Conservation (phyloP, 331 rosid species). For the Pyracantha coccinea region DNA sequence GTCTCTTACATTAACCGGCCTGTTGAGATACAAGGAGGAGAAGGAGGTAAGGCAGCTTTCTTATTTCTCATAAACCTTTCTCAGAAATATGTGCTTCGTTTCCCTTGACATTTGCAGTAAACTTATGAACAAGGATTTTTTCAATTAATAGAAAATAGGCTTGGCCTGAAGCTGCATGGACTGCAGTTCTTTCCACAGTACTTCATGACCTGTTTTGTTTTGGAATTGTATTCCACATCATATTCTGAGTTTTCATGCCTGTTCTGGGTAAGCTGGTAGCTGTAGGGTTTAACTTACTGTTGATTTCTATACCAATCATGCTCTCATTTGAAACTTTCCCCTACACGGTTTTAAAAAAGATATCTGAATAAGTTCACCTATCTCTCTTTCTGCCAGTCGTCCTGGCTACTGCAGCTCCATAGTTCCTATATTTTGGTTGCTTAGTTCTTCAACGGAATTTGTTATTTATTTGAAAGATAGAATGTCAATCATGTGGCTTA, state of each 20-base stretch:
- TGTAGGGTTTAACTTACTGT: background rate
- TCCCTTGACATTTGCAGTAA: background rate
- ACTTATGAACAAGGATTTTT: background rate
- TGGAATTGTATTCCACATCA: background rate
- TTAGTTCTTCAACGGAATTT: background rate
- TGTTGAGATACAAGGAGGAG: constrained; percentile 60
- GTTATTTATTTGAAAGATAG: background rate
- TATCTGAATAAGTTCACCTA: background rate
- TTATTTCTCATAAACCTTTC: background rate
- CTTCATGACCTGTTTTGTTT: background rate
- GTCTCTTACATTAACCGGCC: constrained; percentile 77
- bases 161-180: background rate
- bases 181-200: background rate
- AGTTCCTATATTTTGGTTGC: background rate
- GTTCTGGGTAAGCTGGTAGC: background rate
- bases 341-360: background rate
- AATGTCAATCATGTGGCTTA: background rate
- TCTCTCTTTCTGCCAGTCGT: background rate
- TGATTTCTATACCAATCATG: background rate
- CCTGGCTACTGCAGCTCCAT: background rate
- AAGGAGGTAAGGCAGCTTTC: constrained; percentile 48
- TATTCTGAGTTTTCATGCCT: background rate
- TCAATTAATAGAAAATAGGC: background rate
- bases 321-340: background rate
- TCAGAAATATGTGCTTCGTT: background rate